Evolutionary conservation across 2,329 filamentous ascomycete genomes (phyloP).

Genomic region (Ascosphaera apis): DNA sequence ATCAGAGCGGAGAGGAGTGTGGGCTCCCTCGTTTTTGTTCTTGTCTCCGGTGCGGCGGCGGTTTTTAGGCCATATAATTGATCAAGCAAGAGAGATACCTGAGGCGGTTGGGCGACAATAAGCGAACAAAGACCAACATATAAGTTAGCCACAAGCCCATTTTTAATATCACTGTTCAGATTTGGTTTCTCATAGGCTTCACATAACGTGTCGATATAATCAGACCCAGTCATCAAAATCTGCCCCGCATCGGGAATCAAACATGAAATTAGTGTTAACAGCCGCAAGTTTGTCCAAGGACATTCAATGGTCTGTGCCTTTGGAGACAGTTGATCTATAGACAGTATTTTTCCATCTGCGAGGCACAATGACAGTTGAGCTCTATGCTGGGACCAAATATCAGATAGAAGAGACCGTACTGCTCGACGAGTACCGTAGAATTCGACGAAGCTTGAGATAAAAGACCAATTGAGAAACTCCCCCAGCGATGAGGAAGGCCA

Average conservation of each 20-base stretch:
- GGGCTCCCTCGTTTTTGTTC: slow-evolving; percentile 15
- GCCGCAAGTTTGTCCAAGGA: slow-evolving; percentile 10
- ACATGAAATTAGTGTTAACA: slow-evolving; percentile 18
- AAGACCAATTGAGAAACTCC: slow-evolving; percentile 36
- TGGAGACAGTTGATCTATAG: slow-evolving; percentile 13
- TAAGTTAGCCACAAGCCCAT: slow-evolving; percentile 43
- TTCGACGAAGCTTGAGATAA: slow-evolving; percentile 45
- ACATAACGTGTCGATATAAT: slow-evolving; percentile 57
- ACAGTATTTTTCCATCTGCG: slow-evolving; percentile 14
- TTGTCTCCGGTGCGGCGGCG: slow-evolving; percentile 38
- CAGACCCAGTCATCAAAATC: slow-evolving; percentile 60
- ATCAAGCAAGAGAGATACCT: slow-evolving; percentile 54
- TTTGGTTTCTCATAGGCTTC: slow-evolving; percentile 27
- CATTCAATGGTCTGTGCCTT: slow-evolving; percentile 5
- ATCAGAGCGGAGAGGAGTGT: slow-evolving; percentile 65
- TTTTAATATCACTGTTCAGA: slow-evolving; percentile 38
- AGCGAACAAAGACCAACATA: slow-evolving; percentile 57
- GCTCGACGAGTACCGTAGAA: slow-evolving; percentile 42
- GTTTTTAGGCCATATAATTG: slow-evolving; percentile 61
- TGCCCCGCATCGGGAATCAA: slow-evolving; percentile 22
- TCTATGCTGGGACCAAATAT: slow-evolving; percentile 21
- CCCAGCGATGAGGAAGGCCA: slow-evolving; percentile 21
- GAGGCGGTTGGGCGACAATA: slow-evolving; percentile 41
- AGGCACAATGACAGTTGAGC: slow-evolving; percentile 14
- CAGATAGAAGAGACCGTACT: slow-evolving; percentile 27